phyloP scores from a whole-genome alignment of 2,329 filamentous ascomycete species.

The Aspergillus sp. region DNA sequence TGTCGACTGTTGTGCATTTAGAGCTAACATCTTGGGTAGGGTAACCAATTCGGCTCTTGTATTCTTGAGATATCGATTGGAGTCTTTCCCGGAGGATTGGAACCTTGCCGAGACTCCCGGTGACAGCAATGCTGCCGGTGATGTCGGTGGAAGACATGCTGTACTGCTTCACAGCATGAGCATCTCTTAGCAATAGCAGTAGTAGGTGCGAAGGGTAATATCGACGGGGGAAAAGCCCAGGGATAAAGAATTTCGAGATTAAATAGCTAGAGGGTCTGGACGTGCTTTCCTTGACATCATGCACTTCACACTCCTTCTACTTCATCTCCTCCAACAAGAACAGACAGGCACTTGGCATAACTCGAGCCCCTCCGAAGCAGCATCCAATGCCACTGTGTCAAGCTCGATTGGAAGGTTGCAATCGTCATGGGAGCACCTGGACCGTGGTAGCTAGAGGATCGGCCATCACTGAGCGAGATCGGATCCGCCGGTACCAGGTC shows the following conservation, averaged over 20 bases:
- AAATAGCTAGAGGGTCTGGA: background rate
- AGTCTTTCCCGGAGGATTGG: constrained; percentile 25
- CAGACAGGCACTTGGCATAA: too few relatives aligned
- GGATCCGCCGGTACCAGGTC: too few relatives aligned
- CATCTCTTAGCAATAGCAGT: background rate
- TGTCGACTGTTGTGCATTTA: constrained; percentile 25
- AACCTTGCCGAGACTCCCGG: constrained; percentile 13
- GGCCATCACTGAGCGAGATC: too few relatives aligned
- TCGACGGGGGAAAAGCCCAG: background rate
- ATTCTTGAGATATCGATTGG: constrained; percentile 23
- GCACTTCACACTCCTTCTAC: background rate
- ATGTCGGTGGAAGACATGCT: constrained; percentile 10
- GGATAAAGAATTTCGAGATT: background rate
- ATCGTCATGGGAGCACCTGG: too few relatives aligned
- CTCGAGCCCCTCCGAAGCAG: background rate
- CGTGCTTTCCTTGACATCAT: background rate
- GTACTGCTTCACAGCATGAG: background rate
- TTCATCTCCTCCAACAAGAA: too few relatives aligned
- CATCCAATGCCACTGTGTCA: background rate
- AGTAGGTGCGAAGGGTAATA: background rate
- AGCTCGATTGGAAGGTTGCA: too few relatives aligned
- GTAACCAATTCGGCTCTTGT: constrained; percentile 22
- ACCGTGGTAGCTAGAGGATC: too few relatives aligned
- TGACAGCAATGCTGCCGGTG: constrained; percentile 7
- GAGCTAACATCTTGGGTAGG: constrained; percentile 20